Evolutionary conservation across 768 basidiomycete species (phyloP), one percentile per base, ranked within the genome.

Genomic region (Trametes villosa): DNA sequence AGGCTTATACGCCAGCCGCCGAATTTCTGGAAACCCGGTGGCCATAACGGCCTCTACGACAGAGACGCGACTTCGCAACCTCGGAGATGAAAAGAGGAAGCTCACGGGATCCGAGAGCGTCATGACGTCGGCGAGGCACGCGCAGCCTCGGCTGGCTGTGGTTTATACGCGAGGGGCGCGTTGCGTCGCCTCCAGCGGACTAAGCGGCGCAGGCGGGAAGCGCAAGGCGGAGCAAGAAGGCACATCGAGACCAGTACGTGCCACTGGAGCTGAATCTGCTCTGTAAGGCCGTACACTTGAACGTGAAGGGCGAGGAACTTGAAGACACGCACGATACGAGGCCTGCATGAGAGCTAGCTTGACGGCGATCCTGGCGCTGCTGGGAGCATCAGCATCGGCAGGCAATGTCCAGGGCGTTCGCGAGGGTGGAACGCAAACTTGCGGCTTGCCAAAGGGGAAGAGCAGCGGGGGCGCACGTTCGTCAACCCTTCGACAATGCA

Each of bases 51-150:
- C 30, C 53, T 22, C 34, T 13, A n/a, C 9, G 27, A 24, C 42
- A 26, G 24, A 31, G 26, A 48, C 46, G 34, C 15, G 34, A 17
- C n/a, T 33, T 53, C 27, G 31, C 50, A 33, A 46, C 47, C 36
- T 57, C 61, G 61, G 61, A 62, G 36, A 62, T 62, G 61, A 62
- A 62, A 41, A 41, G 20, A n/a, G 40, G 50, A 57, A 57, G 44
- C 15, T 12, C 9, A n/a, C 26, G 26, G 36, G 22, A 38, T 42
- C n/a, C 31, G 27, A 55, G 31, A 27, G 42, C 46, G 34, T 30
- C 41, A 44, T 57, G 60, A 57, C 55, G 61, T 48, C 38, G 44
- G 42, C 27, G 9, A 20, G 22, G 29, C 18, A 57, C 50, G 36
- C 56, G 38, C 42, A 33, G 47, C 29, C n/a, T 20, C 34, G 33